Percentiles rank a stretch among this genome's conserved stretches.
Evolutionary conservation across 306 rosid species (phyloP).

Genomic region (Pterocarpus macrocarpus): DNA sequence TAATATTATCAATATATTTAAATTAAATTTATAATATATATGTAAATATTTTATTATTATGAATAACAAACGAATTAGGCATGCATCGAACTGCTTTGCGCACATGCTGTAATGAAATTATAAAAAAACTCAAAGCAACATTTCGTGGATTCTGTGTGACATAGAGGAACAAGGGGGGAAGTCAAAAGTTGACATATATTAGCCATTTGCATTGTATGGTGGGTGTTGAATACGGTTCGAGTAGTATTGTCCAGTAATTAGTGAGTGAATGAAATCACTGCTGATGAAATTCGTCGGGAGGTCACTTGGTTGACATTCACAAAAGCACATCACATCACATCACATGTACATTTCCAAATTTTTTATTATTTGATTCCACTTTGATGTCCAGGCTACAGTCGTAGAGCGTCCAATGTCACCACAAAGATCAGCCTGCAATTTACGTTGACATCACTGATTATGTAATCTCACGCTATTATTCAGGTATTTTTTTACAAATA

Average conservation of each 20-base stretch:
- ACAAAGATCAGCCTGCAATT: neutral
- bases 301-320: neutral
- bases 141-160: too few relatives aligned
- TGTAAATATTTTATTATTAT: too few relatives aligned
- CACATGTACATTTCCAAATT: neutral
- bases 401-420: neutral
- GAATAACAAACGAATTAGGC: too few relatives aligned
- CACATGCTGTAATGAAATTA: too few relatives aligned
- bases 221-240: too few relatives aligned
- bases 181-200: too few relatives aligned
- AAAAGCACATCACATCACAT: neutral
- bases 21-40: too few relatives aligned
- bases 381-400: neutral
- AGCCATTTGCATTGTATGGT: too few relatives aligned
- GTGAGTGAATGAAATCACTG: slow-evolving; percentile 2
- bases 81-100: too few relatives aligned
- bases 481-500: neutral
- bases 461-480: neutral
- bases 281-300: slow-evolving; percentile 1
- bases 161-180: too few relatives aligned
- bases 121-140: too few relatives aligned
- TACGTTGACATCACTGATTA: slow-evolving; percentile 32
- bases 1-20: too few relatives aligned
- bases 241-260: neutral
- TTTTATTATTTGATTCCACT: neutral